These are phyloP conservation scores for Martiniozyma abietophila DNA, from an alignment of 805 yeast species.

Conservation along the genomic window DNA sequence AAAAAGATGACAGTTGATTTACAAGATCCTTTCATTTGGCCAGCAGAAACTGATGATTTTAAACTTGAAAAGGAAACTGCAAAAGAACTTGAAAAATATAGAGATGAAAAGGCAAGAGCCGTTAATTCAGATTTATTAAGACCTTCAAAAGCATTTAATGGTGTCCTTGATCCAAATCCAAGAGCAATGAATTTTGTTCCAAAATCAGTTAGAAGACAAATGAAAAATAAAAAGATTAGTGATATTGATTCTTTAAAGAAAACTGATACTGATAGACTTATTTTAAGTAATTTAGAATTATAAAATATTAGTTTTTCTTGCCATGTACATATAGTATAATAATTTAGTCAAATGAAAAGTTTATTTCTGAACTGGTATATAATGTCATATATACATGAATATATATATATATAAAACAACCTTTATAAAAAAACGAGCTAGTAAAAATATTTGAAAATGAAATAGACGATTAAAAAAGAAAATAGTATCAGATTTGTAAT, in stretches of 20 bases:
- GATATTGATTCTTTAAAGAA: constrained; percentile 22
- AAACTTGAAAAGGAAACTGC: constrained; percentile 26
- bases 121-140: constrained; percentile 60
- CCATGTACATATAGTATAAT: no score
- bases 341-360: no score
- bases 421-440: no score
- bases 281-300: constrained; percentile 23
- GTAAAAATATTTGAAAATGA: no score
- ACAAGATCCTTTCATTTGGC: constrained; percentile 96
- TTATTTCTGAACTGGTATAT: no score
- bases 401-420: no score
- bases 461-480: no score
- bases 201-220: constrained; percentile 33
- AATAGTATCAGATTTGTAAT: no score
- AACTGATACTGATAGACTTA: constrained; percentile 26
- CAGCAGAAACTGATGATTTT: constrained; percentile 40
- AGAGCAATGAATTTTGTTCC: constrained; percentile 63
- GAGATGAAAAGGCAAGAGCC: constrained; percentile 38
- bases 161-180: constrained; percentile 46
- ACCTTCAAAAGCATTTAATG: constrained; percentile 68
- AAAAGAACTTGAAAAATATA: constrained; percentile 41
- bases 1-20: constrained; percentile 97
- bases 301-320: no score
- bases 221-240: constrained; percentile 35
- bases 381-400: no score